Evolutionary conservation across 2,329 filamentous ascomycete species (phyloP).

Genomic region (Botrytis medusae): DNA sequence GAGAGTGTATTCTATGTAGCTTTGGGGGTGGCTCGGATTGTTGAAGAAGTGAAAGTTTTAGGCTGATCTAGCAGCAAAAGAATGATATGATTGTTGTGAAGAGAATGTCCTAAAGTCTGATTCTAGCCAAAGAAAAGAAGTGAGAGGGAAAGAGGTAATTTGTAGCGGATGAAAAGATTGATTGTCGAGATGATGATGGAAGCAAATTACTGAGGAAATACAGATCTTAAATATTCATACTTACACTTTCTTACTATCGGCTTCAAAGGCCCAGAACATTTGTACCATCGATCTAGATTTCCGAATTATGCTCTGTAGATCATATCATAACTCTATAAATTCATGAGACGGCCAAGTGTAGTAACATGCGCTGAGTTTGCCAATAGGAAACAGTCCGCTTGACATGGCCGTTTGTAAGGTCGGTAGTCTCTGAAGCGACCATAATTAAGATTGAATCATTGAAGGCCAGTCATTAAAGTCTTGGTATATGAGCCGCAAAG

Average conservation of each 20-base stretch:
- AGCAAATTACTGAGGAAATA: slow-evolving; percentile 32
- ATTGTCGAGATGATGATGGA: slow-evolving; percentile 34
- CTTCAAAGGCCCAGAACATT: slow-evolving; percentile 22
- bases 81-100: slow-evolving; percentile 33
- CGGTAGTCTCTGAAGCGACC: slow-evolving; percentile 17
- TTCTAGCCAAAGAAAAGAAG: slow-evolving; percentile 28
- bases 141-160: slow-evolving; percentile 29
- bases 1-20: background rate
- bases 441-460: slow-evolving; percentile 4
- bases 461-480: slow-evolving; percentile 16
- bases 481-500: slow-evolving; percentile 11
- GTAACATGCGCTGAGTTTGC: slow-evolving; percentile 37
- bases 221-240: slow-evolving; percentile 37
- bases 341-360: slow-evolving; percentile 38
- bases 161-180: slow-evolving; percentile 32
- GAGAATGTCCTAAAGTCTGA: slow-evolving; percentile 32
- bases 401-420: slow-evolving; percentile 25
- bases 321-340: slow-evolving; percentile 37
- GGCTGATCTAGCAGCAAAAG: slow-evolving; percentile 37
- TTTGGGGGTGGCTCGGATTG: background rate
- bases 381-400: slow-evolving; percentile 33
- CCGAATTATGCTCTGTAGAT: slow-evolving; percentile 20
- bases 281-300: slow-evolving; percentile 21
- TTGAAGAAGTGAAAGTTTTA: slow-evolving; percentile 25
- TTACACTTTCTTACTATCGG: slow-evolving; percentile 14